A percentile compares a stretch with the other conserved stretches of the same genome.
These are phyloP conservation scores for Casuarina equisetifolia DNA, from an alignment of 306 rosid genomes.

Conservation along the genomic window DNA sequence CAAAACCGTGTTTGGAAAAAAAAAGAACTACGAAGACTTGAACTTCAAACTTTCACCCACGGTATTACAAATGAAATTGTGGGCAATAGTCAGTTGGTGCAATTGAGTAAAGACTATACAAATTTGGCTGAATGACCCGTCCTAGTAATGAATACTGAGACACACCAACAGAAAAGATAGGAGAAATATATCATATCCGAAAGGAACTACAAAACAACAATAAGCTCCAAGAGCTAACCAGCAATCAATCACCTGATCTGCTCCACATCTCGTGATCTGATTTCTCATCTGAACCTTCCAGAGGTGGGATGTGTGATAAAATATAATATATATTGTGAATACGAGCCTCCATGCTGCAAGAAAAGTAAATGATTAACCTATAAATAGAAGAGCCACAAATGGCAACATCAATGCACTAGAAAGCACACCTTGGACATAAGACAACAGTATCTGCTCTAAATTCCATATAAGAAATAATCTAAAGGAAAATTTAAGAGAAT, in stretches of 20 bases:
- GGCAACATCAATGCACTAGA: neutral
- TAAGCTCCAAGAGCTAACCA: slow-evolving; percentile 16
- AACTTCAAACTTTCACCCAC: neutral
- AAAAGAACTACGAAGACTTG: neutral
- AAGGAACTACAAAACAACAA: neutral
- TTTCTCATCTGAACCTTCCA: slow-evolving; percentile 48
- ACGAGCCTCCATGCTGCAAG: slow-evolving; percentile 55
- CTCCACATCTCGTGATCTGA: slow-evolving; percentile 71
- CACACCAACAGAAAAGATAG: neutral
- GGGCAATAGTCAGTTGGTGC: neutral
- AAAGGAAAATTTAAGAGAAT: too few species aligned
- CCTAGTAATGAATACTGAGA: neutral
- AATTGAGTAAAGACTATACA: neutral
- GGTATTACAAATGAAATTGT: neutral
- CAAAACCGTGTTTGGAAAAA: neutral
- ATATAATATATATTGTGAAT: slow-evolving; percentile 54
- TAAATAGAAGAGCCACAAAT: slow-evolving; percentile 4
- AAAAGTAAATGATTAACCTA: neutral
- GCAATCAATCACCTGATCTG: slow-evolving; percentile 53
- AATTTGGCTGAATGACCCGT: neutral
- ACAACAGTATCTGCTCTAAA: neutral
- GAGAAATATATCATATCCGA: too few species aligned
- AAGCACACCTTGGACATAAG: neutral
- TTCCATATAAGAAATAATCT: neutral
- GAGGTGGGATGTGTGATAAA: slow-evolving; percentile 50